phyloP scores from a whole-genome alignment of 495 filamentous ascomycete genomes.

The Podospora pseudoanserina region DNA sequence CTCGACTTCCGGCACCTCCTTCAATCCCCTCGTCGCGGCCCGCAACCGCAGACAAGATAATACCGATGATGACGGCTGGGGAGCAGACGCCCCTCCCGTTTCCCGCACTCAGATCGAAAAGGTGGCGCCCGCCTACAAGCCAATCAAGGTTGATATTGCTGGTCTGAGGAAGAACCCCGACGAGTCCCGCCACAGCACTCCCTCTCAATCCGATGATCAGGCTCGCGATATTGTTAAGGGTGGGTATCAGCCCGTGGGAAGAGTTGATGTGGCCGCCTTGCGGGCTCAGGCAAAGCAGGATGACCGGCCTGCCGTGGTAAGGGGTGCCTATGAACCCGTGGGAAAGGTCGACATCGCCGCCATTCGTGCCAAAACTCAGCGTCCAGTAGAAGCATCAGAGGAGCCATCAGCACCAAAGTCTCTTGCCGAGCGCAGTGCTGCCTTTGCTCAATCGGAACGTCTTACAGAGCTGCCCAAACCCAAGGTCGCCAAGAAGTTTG shows the following conservation, averaged over 20 bases:
- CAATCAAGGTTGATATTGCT: constrained; percentile 87
- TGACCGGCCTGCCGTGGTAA: constrained; percentile 76
- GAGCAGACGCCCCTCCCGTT: constrained; percentile 85
- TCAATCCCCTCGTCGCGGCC: constrained; percentile 59
- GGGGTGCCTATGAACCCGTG: constrained; percentile 88
- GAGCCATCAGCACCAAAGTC: constrained; percentile 50
- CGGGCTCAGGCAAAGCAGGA: constrained; percentile 73
- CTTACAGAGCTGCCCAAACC: constrained; percentile 89
- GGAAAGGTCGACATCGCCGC: constrained; percentile 96
- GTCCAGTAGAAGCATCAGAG: constrained; percentile 48
- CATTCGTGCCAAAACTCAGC: constrained; percentile 77
- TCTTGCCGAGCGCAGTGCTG: constrained; percentile 63
- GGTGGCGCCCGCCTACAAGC: constrained; percentile 86
- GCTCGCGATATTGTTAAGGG: constrained; percentile 70
- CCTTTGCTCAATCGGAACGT: constrained; percentile 67
- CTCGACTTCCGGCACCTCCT: constrained; percentile 58
- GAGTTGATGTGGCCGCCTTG: constrained; percentile 88
- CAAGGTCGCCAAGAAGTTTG: constrained; percentile 85
- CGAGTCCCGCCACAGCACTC: constrained; percentile 51
- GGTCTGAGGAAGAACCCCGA: constrained; percentile 67
- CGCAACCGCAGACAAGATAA: constrained; percentile 45
- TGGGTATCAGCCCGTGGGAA: constrained; percentile 91
- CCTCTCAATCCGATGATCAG: constrained; percentile 35
- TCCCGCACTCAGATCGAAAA: constrained; percentile 87
- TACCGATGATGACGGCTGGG: constrained; percentile 79